phyloP scores from a whole-genome alignment of 331 rosid species.

The Malus hybrid region DNA sequence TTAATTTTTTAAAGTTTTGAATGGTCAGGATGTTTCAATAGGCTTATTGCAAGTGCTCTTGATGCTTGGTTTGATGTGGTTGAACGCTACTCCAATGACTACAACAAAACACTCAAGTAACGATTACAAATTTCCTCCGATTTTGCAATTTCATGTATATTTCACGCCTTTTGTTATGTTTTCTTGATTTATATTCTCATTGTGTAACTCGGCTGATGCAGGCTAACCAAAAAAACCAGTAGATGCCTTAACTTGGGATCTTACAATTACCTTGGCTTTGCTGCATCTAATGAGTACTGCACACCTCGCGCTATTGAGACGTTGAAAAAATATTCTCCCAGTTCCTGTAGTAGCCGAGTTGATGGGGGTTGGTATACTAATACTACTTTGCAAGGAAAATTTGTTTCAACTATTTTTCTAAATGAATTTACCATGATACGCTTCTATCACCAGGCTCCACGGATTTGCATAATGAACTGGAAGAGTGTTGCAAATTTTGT shows the following conservation, averaged over 20 bases:
- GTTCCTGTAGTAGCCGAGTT: constrained; percentile 72
- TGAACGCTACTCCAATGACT: constrained; percentile 83
- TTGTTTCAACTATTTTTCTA: background rate
- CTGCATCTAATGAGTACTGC: constrained; percentile 76
- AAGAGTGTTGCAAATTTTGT: constrained; percentile 56
- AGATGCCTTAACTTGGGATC: constrained; percentile 83
- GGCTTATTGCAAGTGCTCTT: constrained; percentile 94
- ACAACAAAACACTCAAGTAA: constrained; percentile 77
- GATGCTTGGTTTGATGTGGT: constrained; percentile 98
- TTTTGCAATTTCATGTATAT: background rate
- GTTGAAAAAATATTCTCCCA: constrained; percentile 54
- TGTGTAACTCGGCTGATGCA: constrained; percentile 17
- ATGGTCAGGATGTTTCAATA: constrained; percentile 82
- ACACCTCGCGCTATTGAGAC: constrained; percentile 66
- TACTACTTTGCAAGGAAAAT: constrained; percentile 1
- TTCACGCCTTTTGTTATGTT: background rate
- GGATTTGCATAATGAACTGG: constrained; percentile 48
- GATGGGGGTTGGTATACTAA: constrained; percentile 50
- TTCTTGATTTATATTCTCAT: background rate
- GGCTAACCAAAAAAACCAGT: constrained; percentile 47
- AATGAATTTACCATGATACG: background rate
- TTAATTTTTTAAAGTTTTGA: background rate
- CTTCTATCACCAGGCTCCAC: constrained; percentile 44
- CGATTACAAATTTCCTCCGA: background rate
- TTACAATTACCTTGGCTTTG: constrained; percentile 80